Conservation (phyloP, 2,329 filamentous ascomycete species). For the Aspergillus jensenii region DNA sequence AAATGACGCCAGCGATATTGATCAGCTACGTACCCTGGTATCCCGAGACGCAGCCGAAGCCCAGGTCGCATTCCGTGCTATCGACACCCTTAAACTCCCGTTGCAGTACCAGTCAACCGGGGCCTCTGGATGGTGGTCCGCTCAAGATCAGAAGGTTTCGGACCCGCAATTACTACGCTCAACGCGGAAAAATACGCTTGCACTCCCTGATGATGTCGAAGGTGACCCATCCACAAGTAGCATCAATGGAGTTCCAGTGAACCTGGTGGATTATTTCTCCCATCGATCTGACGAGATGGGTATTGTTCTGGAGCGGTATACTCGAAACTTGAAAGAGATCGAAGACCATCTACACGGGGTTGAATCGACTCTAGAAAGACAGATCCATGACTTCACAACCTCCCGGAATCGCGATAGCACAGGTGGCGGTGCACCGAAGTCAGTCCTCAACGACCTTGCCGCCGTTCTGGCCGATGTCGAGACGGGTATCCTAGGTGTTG, state of each 20-base stretch:
- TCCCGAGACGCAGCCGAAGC: constrained; percentile 69
- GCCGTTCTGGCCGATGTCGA: constrained; percentile 65
- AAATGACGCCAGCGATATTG: constrained; percentile 62
- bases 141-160: constrained; percentile 39
- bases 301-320: constrained; percentile 57
- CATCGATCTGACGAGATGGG: constrained; percentile 63
- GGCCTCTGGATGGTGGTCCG: constrained; percentile 41
- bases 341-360: constrained; percentile 65
- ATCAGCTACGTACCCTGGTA: constrained; percentile 56
- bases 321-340: constrained; percentile 61
- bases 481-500: constrained; percentile 63
- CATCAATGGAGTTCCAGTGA: constrained; percentile 55
- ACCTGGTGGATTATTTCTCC: constrained; percentile 65
- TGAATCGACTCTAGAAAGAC: constrained; percentile 60
- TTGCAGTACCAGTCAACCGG: constrained; percentile 57
- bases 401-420: constrained; percentile 41
- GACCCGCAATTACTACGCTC: constrained; percentile 41
- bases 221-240: constrained; percentile 40
- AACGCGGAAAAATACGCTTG: constrained; percentile 44
- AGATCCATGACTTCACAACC: constrained; percentile 57
- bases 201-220: constrained; percentile 48
- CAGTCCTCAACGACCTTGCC: constrained; percentile 49
- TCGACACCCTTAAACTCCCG: constrained; percentile 73
- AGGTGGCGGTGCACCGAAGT: constrained; percentile 45
- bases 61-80: constrained; percentile 68